phyloP scores from a whole-genome alignment of 306 rosid genomes.

The Fragaria vesca region DNA sequence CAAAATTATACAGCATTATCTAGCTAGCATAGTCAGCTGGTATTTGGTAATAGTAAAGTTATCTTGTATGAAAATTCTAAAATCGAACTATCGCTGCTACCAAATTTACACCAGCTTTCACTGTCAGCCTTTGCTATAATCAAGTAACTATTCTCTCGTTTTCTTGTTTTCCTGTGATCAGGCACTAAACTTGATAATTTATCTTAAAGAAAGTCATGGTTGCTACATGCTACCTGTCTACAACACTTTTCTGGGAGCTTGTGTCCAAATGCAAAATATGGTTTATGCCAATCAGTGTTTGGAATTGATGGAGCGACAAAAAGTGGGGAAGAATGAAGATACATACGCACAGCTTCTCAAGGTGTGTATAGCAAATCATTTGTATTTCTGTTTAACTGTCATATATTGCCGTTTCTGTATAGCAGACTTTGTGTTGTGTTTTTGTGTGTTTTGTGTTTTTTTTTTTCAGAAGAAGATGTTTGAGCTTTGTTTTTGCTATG shows the following conservation, averaged over 20 bases:
- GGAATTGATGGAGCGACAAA: constrained; percentile 67
- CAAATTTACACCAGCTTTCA: not conserved
- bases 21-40: not conserved
- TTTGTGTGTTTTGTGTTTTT: too few relatives aligned
- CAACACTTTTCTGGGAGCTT: constrained; percentile 60
- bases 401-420: constrained; percentile 9
- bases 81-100: not conserved
- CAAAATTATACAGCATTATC: not conserved
- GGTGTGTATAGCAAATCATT: constrained; percentile 44
- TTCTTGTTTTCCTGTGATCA: constrained; percentile 36
- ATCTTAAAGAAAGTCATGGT: constrained; percentile 49
- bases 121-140: constrained; percentile 9
- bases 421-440: not conserved
- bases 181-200: constrained; percentile 65
- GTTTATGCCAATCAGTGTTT: constrained; percentile 65
- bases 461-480: not conserved
- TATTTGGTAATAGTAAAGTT: not conserved
- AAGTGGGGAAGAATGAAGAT: constrained; percentile 71
- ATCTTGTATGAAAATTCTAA: not conserved
- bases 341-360: constrained; percentile 72
- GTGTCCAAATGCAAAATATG: constrained; percentile 38
- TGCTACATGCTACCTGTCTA: constrained; percentile 39
- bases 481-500: not conserved
- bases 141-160: constrained; percentile 22
- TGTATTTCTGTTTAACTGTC: constrained; percentile 5